Conservation (phyloP, 768 basidiomycete genomes). For the Strobilomyces echinocephalus region DNA sequence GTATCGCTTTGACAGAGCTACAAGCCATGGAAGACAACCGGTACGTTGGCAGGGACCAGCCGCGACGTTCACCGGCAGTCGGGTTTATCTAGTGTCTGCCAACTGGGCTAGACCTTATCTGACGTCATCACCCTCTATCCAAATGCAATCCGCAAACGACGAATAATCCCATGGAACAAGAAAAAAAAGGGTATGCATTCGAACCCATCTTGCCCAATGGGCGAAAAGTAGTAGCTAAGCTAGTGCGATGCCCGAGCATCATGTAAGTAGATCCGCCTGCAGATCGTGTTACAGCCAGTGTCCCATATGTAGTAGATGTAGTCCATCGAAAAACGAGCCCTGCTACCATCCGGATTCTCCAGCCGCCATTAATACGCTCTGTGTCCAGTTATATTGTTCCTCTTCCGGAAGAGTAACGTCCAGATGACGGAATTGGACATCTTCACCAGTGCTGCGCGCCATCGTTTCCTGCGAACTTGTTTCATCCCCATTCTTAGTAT, state of each 20-base stretch:
- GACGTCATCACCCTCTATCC: constrained; percentile 19
- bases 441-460: constrained; percentile 3
- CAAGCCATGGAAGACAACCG: constrained; percentile 36
- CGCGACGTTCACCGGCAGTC: background rate
- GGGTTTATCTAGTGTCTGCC: constrained; percentile 1
- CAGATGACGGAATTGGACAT: constrained; percentile 25
- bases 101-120: constrained; percentile 8
- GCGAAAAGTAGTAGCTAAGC: constrained; percentile 13
- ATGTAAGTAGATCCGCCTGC: constrained; percentile 29
- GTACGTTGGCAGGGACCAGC: background rate
- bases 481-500: constrained; percentile 9
- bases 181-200: constrained; percentile 21
- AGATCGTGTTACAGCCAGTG: constrained; percentile 22
- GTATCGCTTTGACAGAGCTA: constrained; percentile 55
- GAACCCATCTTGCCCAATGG: constrained; percentile 13
- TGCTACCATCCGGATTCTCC: constrained; percentile 40
- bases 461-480: constrained; percentile 20
- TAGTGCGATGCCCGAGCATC: constrained; percentile 9
- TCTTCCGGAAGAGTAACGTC: constrained; percentile 31
- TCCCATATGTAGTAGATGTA: constrained; percentile 13
- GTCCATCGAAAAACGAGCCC: constrained; percentile 7
- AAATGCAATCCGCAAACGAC: constrained; percentile 3
- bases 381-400: constrained; percentile 65
- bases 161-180: no score
- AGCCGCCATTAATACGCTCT: constrained; percentile 69